Conservation (phyloP, 2,329 filamentous ascomycete species). For the Apiospora hydei region DNA sequence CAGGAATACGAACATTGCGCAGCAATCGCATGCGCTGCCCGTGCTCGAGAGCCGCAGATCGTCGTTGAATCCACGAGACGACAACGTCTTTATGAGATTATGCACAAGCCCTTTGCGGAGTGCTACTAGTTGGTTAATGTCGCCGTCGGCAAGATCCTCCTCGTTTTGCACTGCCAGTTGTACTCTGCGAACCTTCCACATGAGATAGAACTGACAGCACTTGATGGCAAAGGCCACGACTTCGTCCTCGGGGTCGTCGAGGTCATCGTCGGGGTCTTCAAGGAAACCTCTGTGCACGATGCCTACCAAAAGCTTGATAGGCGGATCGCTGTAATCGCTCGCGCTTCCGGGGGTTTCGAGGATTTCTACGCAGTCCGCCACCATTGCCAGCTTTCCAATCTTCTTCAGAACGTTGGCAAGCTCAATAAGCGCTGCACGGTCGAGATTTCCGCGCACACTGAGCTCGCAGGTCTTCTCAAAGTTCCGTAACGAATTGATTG, state of each 20-base stretch:
- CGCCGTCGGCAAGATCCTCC: conserved; percentile 60
- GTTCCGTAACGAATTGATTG: conserved; percentile 74
- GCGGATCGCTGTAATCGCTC: conserved; percentile 54
- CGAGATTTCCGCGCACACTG: conserved; percentile 73
- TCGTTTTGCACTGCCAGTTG: conserved; percentile 62
- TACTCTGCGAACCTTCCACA: conserved; percentile 83
- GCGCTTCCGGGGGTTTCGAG: conserved; percentile 69
- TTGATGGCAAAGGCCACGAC: conserved; percentile 79
- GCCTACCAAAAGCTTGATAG: conserved; percentile 74
- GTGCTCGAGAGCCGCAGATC: conserved; percentile 79
- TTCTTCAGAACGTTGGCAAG: conserved; percentile 79
- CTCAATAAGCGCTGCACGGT: conserved; percentile 69
- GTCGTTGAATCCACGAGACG: conserved; percentile 74
- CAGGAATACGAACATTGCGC: conserved; percentile 79
- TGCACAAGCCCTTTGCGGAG: conserved; percentile 64
- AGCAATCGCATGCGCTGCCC: conserved; percentile 80
- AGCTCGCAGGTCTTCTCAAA: conserved; percentile 77
- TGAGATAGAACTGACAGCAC: conserved; percentile 85
- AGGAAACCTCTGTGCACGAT: conserved; percentile 78
- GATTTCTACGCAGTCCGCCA: conserved; percentile 78
- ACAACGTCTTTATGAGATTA: conserved; percentile 72
- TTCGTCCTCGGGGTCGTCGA: conserved; percentile 80
- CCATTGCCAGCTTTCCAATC: conserved; percentile 79
- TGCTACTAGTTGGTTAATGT: conserved; percentile 66
- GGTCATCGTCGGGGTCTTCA: conserved; percentile 71